Conservation (phyloP, 176 grass and related monocot species). For the Olyra latifolia region DNA sequence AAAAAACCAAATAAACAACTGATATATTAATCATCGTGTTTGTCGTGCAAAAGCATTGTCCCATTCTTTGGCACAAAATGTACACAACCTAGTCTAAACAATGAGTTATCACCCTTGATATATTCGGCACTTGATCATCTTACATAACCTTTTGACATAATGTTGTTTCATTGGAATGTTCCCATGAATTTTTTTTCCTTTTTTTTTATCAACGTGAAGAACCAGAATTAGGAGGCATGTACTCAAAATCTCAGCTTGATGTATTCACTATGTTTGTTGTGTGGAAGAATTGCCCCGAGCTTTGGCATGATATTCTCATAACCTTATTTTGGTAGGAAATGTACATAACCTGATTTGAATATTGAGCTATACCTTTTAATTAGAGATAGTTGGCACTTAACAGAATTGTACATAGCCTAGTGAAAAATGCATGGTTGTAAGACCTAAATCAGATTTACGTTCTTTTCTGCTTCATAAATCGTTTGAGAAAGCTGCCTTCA, state of each 20-base stretch:
- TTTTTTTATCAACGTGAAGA: background rate
- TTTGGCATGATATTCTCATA: background rate
- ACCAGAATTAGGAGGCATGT: background rate
- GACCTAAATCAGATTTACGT: background rate
- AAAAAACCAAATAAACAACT: background rate
- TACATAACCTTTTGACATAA: background rate
- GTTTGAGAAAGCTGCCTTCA: background rate
- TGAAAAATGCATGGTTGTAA: background rate
- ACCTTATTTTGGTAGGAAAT: background rate
- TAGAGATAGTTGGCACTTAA: background rate
- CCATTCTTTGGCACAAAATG: background rate
- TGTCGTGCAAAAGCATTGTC: background rate
- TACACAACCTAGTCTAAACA: background rate
- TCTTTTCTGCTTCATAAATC: background rate
- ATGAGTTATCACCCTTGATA: background rate
- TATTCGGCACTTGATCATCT: background rate
- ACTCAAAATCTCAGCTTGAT: background rate
- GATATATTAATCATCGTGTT: background rate
- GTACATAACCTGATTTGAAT: background rate
- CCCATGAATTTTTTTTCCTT: background rate
- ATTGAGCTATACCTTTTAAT: background rate
- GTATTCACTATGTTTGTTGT: background rate
- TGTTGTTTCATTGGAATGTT: background rate
- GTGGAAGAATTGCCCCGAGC: background rate
- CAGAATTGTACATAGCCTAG: slow-evolving; percentile 3